Base-by-base conservation (phyloP, 1,139 yeast species). In the Sugiyamaella pinicola region DNA sequence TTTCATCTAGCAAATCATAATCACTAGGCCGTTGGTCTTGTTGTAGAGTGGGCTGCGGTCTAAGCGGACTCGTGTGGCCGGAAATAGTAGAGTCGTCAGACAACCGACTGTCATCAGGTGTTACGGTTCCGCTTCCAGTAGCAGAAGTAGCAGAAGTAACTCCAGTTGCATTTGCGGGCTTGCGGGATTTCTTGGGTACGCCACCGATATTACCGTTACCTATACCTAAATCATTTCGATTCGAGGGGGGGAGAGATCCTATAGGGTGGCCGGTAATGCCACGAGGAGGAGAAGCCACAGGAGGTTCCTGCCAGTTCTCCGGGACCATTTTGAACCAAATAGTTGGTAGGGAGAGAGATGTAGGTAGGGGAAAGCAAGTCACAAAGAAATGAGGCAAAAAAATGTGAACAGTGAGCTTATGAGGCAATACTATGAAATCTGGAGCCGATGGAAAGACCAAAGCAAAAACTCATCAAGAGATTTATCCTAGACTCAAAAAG, bases 221-320 rank as follows among this genome's bases (percentile, higher is more conserved):
- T 19, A 78, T 77, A 82, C 80, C 76, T 31, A 31, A 59, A 31
- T 29, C 35, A 18, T 26, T 35, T n/a, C 21, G 22, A 59, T 78
- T 82, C 0, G 74, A 65, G 7, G 80, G 79, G 5, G 95, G 95
- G 3, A 74, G 73, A 3, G 80, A 74, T 57, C 82, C 89, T 49
- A 87, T 68, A 2, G 91, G 85, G 38, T 79, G 74, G 1, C 95
- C 95, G 0, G 90, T 83, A 46, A 80, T 79, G 22, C 74, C 72
- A 2, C 85, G 80, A 15, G 65, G 66, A 0, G 84, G 81, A 19
- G 72, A 74, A 0, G 83, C 79, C 33, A 78, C 67, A 8, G 74
- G 76, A 0, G 93, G 91, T 64, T 86, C 93, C 12, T 71, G 67
- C 72, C 85, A 73, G 34, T 53, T 33, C 45, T 51, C 41, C 39